phyloP scores from a whole-genome alignment of 495 filamentous ascomycete species.

The Penicillium desertorum region DNA sequence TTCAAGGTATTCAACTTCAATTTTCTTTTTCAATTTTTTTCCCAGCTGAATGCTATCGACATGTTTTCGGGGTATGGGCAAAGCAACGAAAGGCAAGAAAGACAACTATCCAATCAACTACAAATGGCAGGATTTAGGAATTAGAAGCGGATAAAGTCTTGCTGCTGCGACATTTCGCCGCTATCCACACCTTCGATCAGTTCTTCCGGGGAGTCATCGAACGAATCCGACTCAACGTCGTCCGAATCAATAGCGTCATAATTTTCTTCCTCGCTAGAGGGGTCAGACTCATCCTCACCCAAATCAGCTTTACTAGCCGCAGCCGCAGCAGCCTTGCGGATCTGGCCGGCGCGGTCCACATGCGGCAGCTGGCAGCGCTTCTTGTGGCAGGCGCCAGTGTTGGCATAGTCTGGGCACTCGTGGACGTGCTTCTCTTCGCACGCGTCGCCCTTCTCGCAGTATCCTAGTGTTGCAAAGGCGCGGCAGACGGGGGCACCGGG shows the following conservation, averaged over 20 bases:
- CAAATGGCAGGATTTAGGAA: conserved; percentile 9
- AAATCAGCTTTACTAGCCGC: conserved; percentile 40
- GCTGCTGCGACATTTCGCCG: conserved; percentile 60
- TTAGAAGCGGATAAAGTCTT: conserved; percentile 67
- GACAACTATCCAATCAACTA: conserved; percentile 18
- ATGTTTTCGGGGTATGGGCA: conserved; percentile 10
- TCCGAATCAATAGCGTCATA: conserved; percentile 73
- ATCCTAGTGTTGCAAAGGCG: conserved; percentile 81
- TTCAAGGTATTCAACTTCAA: not conserved
- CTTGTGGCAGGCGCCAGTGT: conserved; percentile 78
- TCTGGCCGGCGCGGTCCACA: conserved; percentile 77
- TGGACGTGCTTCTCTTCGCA: conserved; percentile 82
- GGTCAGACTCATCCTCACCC: conserved; percentile 66
- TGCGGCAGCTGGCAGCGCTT: conserved; percentile 84
- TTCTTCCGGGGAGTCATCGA: conserved; percentile 66
- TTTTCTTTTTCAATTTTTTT: conserved; percentile 2
- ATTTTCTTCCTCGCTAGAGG: conserved; percentile 83
- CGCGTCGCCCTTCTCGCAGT: conserved; percentile 77
- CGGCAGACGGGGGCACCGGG: conserved; percentile 81
- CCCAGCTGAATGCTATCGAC: not conserved
- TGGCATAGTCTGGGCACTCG: conserved; percentile 95
- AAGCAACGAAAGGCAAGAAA: conserved; percentile 1
- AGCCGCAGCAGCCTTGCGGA: conserved; percentile 55
- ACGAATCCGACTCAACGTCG: conserved; percentile 85
- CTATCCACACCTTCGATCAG: conserved; percentile 46